Evolutionary conservation across 257 asterid genomes (phyloP), one percentile per base, ranked within the genome.

Genomic region (Fraxinus anomala): DNA sequence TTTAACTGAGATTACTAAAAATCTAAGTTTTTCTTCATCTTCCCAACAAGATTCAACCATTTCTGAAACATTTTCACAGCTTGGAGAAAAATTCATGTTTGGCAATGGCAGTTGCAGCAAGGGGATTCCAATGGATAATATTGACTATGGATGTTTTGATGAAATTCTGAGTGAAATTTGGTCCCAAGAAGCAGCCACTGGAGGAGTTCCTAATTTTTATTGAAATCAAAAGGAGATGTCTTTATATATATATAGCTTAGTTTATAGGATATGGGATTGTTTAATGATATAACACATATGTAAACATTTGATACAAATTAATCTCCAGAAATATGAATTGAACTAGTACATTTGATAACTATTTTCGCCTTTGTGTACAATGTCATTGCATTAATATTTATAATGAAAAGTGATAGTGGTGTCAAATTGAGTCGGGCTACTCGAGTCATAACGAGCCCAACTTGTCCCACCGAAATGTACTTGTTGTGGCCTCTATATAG

Each of bases 21-120:
- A n/a, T n/a, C n/a, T n/a, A n/a, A n/a, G 12, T 54, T 73, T 70
- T 19, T 79, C 59, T 51, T 76, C 74, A 14, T 78, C 72, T 26
- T 31, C 83, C 39, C 76, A 51, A 17, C 86, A 81, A 77, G 83
- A 76, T 51, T 78, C 89, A 19, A 71, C 75, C 79, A 76, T 59
- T 69, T 81, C 70, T 14, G 75, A 42, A 65, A 56, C 83, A 63
- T 76, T 81, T 30, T 80, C 80, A 3, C 51, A 13, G 51, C 19
- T 44, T 44, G 51, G 51, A 12, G 51, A 44, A 12, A 13, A 44
- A 2, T 44, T 12, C 19, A 12, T 44, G 14, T 0, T 76, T 80
- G 12, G 80, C 79, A 30, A 67, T 77, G 79, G 82, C 70, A 47
- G 31, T 59, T 82, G 76, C 77, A 74, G 76, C n/a, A 51, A 79